Conservation (phyloP, 495 filamentous ascomycete genomes). For the Penicillium angulare region DNA sequence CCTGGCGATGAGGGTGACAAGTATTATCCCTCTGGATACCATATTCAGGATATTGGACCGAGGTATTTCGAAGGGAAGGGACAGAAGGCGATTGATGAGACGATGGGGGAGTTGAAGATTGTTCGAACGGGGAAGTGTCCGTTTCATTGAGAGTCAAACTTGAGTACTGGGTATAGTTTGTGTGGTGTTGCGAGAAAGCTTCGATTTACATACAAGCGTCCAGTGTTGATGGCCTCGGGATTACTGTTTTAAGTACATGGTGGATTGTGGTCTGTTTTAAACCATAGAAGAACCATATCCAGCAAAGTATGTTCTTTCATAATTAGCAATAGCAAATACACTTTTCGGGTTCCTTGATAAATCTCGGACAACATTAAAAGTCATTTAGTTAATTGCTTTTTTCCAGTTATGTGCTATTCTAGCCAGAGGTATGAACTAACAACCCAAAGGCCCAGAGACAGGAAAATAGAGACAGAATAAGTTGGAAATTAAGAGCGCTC, state of each 20-base stretch:
- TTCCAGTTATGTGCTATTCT: slow-evolving; percentile 44
- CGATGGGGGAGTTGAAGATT: slow-evolving; percentile 39
- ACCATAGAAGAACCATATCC: no score
- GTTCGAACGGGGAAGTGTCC: slow-evolving; percentile 53
- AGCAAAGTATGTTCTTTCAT: no score
- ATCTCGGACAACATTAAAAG: slow-evolving; percentile 3
- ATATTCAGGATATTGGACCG: slow-evolving; percentile 58
- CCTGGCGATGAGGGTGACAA: slow-evolving; percentile 58
- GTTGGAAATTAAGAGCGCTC: slow-evolving; percentile 44
- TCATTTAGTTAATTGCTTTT: slow-evolving; percentile 35
- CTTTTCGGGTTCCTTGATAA: slow-evolving; percentile 1
- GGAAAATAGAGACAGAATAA: slow-evolving; percentile 45
- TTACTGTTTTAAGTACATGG: no score
- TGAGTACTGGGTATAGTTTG: no score
- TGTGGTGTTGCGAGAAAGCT: no score
- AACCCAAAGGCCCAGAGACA: slow-evolving; percentile 24
- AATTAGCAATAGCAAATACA: no score
- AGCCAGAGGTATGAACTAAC: slow-evolving; percentile 26
- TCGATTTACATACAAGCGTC: no score
- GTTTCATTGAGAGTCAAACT: slow-evolving; percentile 47
- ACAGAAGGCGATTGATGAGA: slow-evolving; percentile 31
- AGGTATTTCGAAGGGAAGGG: slow-evolving; percentile 56
- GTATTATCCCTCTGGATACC: slow-evolving; percentile 59
- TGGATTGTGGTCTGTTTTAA: no score
- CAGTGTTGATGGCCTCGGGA: no score